Evolutionary conservation across 768 basidiomycete genomes (phyloP), one percentile per base, ranked within the genome.

Genomic region (Termitomyces bulborhizus): DNA sequence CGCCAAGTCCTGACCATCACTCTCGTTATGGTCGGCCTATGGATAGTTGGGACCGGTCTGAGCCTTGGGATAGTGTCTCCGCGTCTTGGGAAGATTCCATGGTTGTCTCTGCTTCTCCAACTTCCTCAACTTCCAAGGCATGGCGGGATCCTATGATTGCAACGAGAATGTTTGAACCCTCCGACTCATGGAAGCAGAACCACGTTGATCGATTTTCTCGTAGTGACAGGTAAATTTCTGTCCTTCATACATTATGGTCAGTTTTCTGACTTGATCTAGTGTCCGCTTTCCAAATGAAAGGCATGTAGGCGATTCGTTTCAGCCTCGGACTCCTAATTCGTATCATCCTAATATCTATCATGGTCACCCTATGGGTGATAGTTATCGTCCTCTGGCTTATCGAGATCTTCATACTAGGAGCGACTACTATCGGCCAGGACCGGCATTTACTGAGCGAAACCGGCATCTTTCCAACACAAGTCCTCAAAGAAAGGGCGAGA

Each of bases 131-230:
- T 21, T 61, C 64, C 32, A 63, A 68, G 55, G 57, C 60, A 42
- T 65, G 66, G 37, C 69, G 70, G 43, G 72, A 75, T 44, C 68
- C 66, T 26, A 62, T 65, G 49, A 59, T 68, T 50, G 69, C 72
- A 27, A 65, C 67, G 56, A 75, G 85, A 59, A 80, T 83, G 74
- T 83, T 89, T 63, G 88, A 90, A 64, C 86, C 88, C 32, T 86
- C 85, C 34, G 83, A 86, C 18, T 69, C 73, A 32, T 89, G 88
- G 88, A 86, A 84, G 64, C 80, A 85, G 59, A 68, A 70, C 8
- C 81, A 82, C 60, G 62, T 62, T 47, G 80, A 83, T 62, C 74
- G 76, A n/a, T 46, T 57, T 32, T 39, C 41, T 60, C 71, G 76
- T 59, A 64, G 67, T 45, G 80, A 76, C 60, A 63, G 60, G 77